Evolutionary conservation across 2,329 filamentous ascomycete species (phyloP).

Genomic region (Phaeosphaeriaceae sp.): DNA sequence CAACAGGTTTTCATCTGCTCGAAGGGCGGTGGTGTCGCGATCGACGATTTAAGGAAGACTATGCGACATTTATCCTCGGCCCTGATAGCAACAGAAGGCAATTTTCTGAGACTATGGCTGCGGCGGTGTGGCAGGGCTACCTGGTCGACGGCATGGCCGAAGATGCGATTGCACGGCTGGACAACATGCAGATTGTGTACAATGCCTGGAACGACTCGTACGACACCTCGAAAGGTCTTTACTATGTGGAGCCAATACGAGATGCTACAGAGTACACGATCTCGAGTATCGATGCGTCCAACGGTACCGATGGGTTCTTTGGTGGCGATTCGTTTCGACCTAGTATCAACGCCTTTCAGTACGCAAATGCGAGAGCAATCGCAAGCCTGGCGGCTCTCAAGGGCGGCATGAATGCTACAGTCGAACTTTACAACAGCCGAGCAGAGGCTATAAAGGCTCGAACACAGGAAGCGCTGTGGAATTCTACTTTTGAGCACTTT

Average conservation of each 20-base stretch:
- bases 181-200: slow-evolving; percentile 48
- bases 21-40: slow-evolving; percentile 56
- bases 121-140: slow-evolving; percentile 50
- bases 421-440: slow-evolving; percentile 21
- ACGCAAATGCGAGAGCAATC: slow-evolving; percentile 53
- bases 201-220: slow-evolving; percentile 50
- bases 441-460: slow-evolving; percentile 47
- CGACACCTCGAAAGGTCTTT: slow-evolving; percentile 50
- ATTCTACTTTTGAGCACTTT: slow-evolving; percentile 53
- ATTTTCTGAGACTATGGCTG: slow-evolving; percentile 54
- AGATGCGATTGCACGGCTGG: slow-evolving; percentile 41
- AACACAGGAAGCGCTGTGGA: slow-evolving; percentile 53
- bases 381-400: slow-evolving; percentile 48
- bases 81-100: slow-evolving; percentile 51
- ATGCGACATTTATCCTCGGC: slow-evolving; percentile 52
- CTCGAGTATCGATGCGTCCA: slow-evolving; percentile 51
- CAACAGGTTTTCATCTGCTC: slow-evolving; percentile 53
- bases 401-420: slow-evolving; percentile 18
- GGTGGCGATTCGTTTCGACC: slow-evolving; percentile 53
- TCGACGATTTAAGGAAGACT: slow-evolving; percentile 54
- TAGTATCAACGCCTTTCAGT: slow-evolving; percentile 55
- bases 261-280: slow-evolving; percentile 58
- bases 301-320: slow-evolving; percentile 50
- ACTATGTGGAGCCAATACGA: slow-evolving; percentile 52
- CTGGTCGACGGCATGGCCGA: slow-evolving; percentile 51